Base-by-base conservation (phyloP, 352 stramenopile genomes). In the Hyaloperonospora arabidopsidis region DNA sequence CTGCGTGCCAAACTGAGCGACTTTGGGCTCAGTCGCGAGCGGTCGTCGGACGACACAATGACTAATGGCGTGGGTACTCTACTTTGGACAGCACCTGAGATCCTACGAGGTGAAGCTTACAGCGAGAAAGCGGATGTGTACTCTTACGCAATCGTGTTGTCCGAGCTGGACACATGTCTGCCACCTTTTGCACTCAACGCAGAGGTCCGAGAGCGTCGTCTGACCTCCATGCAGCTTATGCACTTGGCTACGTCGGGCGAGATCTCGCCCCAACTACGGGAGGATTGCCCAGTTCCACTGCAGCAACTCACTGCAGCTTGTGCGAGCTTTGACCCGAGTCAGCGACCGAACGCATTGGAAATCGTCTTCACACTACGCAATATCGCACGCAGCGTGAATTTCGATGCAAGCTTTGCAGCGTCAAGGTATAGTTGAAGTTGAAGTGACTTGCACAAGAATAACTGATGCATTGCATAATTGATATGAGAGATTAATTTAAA, bases 81-180 rank as follows among this genome's bases (percentile, higher is more conserved):
- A 34, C 65, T 87, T 6, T 96, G 85, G 84, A 93, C 85, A 14
- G 86, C 86, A 0, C 86, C 87, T 1, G 87, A 96, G 66, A 93
- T 95, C 53, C 87, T 96, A 17, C 65, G 86, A 52, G 81, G 81
- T 54, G 77, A 87, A 36, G 84, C 86, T 32, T 95, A 91, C 68
- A 90, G 74, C 25, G 79, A 93, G 48, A 89, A 89, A 49, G 83
- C 84, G 15, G 87, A 96, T 52, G 83, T 96, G 25, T 96, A 93
- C 64, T 91, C 81, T 23, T 77, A 94, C 19, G 87, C 84, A 23
- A 79, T 95, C 35, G 79, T 93, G 39, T 58, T 93, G 1, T 87
- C 79, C 1, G 82, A 93, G 49, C 74, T 90, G 50, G 82, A 93
- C 46, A 93, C 82, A 32, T 76, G 75, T 39, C 61, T 82, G 25